Conservation (phyloP, 768 basidiomycete species). For the Lactarius pseudohatsudake region DNA sequence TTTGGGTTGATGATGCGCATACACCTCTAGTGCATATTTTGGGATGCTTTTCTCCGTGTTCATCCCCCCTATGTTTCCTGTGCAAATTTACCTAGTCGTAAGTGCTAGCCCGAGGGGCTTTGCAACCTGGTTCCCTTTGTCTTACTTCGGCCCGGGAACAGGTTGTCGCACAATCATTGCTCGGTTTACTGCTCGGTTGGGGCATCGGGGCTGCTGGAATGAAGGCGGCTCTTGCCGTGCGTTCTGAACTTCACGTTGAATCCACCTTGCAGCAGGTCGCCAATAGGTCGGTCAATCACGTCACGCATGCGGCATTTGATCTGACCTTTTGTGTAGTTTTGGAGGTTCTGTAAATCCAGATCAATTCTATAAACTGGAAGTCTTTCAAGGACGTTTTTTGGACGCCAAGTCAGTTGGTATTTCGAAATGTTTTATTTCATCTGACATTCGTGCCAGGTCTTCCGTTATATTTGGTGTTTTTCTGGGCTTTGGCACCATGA, state of each 20-base stretch:
- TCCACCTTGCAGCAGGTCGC: constrained; percentile 33
- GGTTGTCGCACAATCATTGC: constrained; percentile 13
- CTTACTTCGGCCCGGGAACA: background rate
- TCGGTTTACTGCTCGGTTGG: constrained; percentile 55
- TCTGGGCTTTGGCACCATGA: constrained; percentile 45
- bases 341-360: constrained; percentile 42
- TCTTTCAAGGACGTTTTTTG: constrained; percentile 52
- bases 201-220: constrained; percentile 54
- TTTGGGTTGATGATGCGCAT: background rate
- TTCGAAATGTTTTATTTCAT: background rate
- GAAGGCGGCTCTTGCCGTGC: constrained; percentile 47
- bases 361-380: constrained; percentile 38
- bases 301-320: background rate
- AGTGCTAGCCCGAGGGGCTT: constrained; percentile 32
- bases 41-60: constrained; percentile 15
- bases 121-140: constrained; percentile 37
- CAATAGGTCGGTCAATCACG: constrained; percentile 3
- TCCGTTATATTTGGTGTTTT: constrained; percentile 50
- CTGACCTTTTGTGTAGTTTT: constrained; percentile 27
- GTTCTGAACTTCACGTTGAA: constrained; percentile 36
- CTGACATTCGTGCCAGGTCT: constrained; percentile 34
- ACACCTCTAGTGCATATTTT: constrained; percentile 16
- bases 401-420: constrained; percentile 38
- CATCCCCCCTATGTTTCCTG: constrained; percentile 22
- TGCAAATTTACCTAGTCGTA: constrained; percentile 17